Evolutionary conservation across 2,329 filamentous ascomycete genomes (phyloP).

Genomic region (Coniella vitis): DNA sequence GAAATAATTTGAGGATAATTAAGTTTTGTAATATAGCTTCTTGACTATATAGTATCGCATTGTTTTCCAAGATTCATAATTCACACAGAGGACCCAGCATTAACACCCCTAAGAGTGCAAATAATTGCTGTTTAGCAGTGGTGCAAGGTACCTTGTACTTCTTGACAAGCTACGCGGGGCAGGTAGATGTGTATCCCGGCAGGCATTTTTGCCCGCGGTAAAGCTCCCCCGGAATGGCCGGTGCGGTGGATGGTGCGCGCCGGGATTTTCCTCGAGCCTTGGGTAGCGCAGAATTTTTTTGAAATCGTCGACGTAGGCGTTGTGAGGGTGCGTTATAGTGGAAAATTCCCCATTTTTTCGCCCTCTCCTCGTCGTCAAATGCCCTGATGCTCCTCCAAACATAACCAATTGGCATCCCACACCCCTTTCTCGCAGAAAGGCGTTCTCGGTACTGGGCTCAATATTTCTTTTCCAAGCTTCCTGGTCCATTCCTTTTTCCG

Average conservation of each 20-base stretch:
- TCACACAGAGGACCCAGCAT: neutral
- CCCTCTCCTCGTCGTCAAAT: constrained; percentile 5
- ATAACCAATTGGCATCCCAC: constrained; percentile 7
- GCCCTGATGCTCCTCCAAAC: constrained; percentile 3
- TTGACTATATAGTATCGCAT: too few relatives aligned
- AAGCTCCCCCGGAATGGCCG: constrained; percentile 10
- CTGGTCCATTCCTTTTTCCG: constrained; percentile 7
- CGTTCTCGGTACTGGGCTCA: neutral
- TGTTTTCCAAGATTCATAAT: too few relatives aligned
- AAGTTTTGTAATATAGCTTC: too few relatives aligned
- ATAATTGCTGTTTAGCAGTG: too few relatives aligned
- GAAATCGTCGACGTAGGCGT: constrained; percentile 15
- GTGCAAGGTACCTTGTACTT: neutral
- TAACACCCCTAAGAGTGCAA: neutral
- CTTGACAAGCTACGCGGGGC: neutral
- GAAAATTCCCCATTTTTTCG: constrained; percentile 6
- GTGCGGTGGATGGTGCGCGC: neutral
- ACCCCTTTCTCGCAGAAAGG: constrained; percentile 5
- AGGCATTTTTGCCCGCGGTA: neutral
- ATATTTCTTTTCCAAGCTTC: neutral
- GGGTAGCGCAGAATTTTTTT: constrained; percentile 16
- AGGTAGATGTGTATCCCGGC: neutral
- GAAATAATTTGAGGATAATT: too few relatives aligned
- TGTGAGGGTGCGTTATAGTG: constrained; percentile 2
- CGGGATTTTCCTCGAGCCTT: neutral